phyloP scores from a whole-genome alignment of 768 basidiomycete genomes.

The Tulasnella sp. region DNA sequence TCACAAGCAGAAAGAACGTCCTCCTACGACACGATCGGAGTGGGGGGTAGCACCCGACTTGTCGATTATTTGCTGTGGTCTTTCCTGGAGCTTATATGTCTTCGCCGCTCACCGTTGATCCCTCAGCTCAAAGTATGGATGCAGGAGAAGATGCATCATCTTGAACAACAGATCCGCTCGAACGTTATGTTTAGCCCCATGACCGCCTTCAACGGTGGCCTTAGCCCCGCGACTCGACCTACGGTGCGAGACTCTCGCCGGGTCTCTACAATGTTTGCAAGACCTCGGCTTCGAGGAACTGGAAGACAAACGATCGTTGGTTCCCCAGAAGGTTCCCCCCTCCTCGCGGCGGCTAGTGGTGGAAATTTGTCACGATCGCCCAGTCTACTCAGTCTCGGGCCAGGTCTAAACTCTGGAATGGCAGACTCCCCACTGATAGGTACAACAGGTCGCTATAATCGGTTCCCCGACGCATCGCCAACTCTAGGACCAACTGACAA shows the following conservation, averaged over 20 bases:
- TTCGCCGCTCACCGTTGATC: slow-evolving; percentile 50
- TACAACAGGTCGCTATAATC: slow-evolving; percentile 30
- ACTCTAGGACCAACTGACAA: slow-evolving; percentile 30
- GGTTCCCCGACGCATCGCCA: slow-evolving; percentile 31
- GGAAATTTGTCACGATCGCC: slow-evolving; percentile 44
- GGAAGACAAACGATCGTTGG: background rate
- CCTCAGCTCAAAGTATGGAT: slow-evolving; percentile 55
- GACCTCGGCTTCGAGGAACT: slow-evolving; percentile 15
- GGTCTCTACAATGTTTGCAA: slow-evolving; percentile 19
- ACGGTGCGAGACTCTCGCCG: slow-evolving; percentile 15
- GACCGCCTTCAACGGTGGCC: slow-evolving; percentile 17
- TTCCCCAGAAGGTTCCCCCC: slow-evolving; percentile 18
- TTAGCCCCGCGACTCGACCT: background rate
- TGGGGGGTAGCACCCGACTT: slow-evolving; percentile 33
- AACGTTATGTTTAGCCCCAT: background rate
- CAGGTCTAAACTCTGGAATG: background rate
- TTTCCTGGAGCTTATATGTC: slow-evolving; percentile 51
- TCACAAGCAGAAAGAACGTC: background rate
- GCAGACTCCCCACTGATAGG: slow-evolving; percentile 1
- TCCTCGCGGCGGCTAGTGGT: slow-evolving; percentile 30
- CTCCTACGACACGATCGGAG: slow-evolving; percentile 3
- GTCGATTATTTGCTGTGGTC: slow-evolving; percentile 70
- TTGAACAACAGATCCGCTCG: slow-evolving; percentile 41
- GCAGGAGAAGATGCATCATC: slow-evolving; percentile 48
- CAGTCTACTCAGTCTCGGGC: slow-evolving; percentile 30